phyloP scores from a whole-genome alignment of 805 yeast genomes.

The Candida maris region DNA sequence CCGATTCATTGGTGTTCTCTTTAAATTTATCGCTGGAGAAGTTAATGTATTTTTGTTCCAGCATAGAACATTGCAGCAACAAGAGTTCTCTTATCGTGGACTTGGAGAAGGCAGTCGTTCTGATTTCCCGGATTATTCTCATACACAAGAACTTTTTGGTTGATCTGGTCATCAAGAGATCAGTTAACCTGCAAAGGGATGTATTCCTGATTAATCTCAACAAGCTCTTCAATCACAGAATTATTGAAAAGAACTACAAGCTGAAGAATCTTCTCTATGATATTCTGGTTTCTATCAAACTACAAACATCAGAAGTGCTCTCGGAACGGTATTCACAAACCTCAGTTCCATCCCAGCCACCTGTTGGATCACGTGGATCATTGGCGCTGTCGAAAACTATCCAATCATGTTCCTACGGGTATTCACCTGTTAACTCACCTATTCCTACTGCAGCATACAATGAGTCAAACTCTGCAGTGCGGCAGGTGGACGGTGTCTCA shows the following conservation, averaged over 20 bases:
- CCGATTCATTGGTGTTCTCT: constrained; percentile 39
- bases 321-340: constrained; percentile 13
- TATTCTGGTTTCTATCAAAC: constrained; percentile 51
- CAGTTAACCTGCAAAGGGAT: constrained; percentile 39
- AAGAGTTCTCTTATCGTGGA: constrained; percentile 14
- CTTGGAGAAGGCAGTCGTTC: constrained; percentile 37
- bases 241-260: constrained; percentile 44
- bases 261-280: constrained; percentile 57
- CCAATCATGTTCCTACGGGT: constrained; percentile 17
- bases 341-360: constrained; percentile 15
- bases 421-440: constrained; percentile 26
- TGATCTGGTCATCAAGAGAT: constrained; percentile 39
- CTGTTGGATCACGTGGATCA: constrained; percentile 12
- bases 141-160: constrained; percentile 53
- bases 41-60: constrained; percentile 29
- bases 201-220: constrained; percentile 46
- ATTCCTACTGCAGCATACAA: constrained; percentile 24
- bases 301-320: constrained; percentile 29
- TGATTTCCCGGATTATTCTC: constrained; percentile 52
- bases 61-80: constrained; percentile 22
- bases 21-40: constrained; percentile 39
- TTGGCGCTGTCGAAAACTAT: constrained; percentile 21
- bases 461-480: neutral
- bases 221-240: constrained; percentile 40
- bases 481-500: constrained; percentile 1